Percentiles rank a stretch among this genome's conserved stretches.
Conservation (phyloP, 257 asterid genomes). For the Solanum boliviense region DNA sequence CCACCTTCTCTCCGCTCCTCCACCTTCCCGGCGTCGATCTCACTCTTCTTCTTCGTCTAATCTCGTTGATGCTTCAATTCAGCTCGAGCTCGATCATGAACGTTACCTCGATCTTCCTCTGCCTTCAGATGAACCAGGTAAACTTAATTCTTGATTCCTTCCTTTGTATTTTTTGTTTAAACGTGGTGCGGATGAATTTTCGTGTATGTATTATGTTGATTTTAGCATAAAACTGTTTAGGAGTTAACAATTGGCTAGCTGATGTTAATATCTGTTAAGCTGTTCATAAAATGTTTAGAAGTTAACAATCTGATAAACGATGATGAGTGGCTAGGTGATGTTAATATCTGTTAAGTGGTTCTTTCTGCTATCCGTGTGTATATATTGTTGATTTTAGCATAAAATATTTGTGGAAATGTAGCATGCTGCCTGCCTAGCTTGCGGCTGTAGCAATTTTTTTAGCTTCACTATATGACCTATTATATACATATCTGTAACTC, state of each 20-base stretch:
- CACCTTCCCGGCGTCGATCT: conserved; percentile 60
- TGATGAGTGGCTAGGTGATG: not conserved
- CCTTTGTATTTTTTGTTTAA: not conserved
- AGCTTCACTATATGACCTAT: conserved; percentile 43
- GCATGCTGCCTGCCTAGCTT: conserved; percentile 29
- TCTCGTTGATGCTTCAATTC: conserved; percentile 24
- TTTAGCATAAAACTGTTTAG: not conserved
- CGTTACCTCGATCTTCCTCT: conserved; percentile 70
- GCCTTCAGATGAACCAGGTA: conserved; percentile 53
- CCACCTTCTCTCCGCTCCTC: conserved; percentile 77
- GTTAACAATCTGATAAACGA: not conserved
- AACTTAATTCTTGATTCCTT: not conserved
- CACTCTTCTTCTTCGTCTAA: conserved; percentile 14
- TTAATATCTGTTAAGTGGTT: not conserved
- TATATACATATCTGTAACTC: conserved; percentile 28
- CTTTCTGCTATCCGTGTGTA: not conserved
- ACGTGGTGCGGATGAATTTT: not conserved
- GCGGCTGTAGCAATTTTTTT: conserved; percentile 27
- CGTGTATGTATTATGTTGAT: not conserved
- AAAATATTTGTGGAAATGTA: conserved; percentile 2
- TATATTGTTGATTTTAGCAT: not conserved
- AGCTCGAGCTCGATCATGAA: conserved; percentile 55
- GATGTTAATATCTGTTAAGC: not conserved
- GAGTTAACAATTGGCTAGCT: not conserved
- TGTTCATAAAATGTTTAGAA: not conserved